phyloP scores from a whole-genome alignment of 345 rosid genomes.

The Eucalyptus camaldulensis region DNA sequence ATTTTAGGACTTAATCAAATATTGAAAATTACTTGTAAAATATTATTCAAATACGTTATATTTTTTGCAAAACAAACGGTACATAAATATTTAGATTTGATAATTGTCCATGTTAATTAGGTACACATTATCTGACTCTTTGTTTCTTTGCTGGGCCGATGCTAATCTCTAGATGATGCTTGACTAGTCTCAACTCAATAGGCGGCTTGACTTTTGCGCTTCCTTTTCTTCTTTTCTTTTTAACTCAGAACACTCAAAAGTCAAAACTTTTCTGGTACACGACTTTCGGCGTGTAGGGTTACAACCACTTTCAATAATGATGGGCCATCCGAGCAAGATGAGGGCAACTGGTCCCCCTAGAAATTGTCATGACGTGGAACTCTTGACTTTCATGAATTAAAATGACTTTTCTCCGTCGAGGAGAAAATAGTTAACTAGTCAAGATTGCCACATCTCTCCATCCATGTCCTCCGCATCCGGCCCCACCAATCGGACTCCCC shows the following conservation, averaged over 20 bases:
- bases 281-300: not conserved
- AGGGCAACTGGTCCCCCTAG: not conserved
- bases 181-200: not conserved
- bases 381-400: not conserved
- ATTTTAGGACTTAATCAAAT: no score
- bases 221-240: not conserved
- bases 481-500: not conserved
- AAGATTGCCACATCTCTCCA: no score
- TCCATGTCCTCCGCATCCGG: not conserved
- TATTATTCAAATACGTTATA: accelerated
- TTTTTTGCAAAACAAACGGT: no score
- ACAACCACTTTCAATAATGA: not conserved
- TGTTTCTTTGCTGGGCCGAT: not conserved
- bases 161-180: not conserved
- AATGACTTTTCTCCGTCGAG: not conserved
- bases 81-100: not conserved
- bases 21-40: no score
- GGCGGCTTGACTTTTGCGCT: no score
- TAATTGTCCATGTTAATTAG: not conserved
- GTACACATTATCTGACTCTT: not conserved
- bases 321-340: not conserved
- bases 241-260: not conserved
- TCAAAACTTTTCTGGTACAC: not conserved
- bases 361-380: not conserved
- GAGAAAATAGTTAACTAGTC: no score